Evolutionary conservation across 2,329 filamentous ascomycete genomes (phyloP).

Genomic region (Cercospora beticola): DNA sequence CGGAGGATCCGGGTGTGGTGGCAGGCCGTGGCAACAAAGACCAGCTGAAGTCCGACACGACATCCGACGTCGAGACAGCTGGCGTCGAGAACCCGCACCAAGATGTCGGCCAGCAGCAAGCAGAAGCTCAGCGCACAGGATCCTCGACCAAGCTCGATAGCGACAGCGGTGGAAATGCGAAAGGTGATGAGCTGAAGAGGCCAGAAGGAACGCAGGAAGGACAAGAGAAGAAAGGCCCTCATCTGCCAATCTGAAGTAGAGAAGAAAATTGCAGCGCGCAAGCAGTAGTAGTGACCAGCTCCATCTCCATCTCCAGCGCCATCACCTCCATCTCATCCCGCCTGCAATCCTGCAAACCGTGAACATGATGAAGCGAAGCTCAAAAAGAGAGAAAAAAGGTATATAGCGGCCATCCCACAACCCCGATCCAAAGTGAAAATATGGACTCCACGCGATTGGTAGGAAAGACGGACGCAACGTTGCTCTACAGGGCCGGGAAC

Average conservation of each 20-base stretch:
- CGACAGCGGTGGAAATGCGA: not conserved
- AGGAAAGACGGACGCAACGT: slow-evolving; percentile 45
- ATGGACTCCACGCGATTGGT: slow-evolving; percentile 40
- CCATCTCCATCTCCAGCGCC: not conserved
- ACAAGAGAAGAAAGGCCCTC: not conserved
- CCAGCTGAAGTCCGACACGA: slow-evolving; percentile 1
- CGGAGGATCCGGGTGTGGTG: not conserved
- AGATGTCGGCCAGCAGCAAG: slow-evolving; percentile 3
- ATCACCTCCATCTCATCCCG: not conserved
- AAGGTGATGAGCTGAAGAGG: not conserved
- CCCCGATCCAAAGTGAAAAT: slow-evolving; percentile 39
- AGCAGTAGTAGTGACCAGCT: not conserved
- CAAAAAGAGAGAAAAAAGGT: not conserved
- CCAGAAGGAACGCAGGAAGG: not conserved
- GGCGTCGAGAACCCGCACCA: not conserved
- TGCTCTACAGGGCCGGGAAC: slow-evolving; percentile 46
- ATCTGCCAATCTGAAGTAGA: not conserved
- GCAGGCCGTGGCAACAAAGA: not conserved
- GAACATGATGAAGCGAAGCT: not conserved
- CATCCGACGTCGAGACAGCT: not conserved
- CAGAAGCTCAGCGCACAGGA: not conserved
- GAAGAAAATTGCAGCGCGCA: not conserved
- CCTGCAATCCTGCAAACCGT: not conserved
- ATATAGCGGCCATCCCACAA: slow-evolving; percentile 47
- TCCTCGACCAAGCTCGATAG: not conserved